Conservation (phyloP, 306 rosid genomes). For the Carpinus viminea region DNA sequence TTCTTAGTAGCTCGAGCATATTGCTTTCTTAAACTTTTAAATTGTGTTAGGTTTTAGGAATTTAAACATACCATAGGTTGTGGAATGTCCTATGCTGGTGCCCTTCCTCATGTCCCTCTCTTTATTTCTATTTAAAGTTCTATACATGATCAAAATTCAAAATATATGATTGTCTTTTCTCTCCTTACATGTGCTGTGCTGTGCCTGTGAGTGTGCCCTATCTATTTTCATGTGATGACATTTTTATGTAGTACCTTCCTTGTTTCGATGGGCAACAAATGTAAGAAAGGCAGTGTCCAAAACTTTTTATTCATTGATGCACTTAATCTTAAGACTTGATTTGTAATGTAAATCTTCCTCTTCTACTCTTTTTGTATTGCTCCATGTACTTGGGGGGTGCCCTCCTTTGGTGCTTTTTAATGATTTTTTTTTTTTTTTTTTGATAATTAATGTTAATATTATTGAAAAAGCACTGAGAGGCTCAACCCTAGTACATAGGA, state of each 20-base stretch:
- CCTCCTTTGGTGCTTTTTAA: neutral
- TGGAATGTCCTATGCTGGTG: neutral
- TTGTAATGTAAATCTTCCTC: neutral
- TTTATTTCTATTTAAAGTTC: neutral
- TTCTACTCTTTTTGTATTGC: neutral
- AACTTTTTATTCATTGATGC: neutral
- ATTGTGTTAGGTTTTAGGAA: conserved; percentile 1
- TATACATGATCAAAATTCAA: neutral
- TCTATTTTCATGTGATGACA: neutral
- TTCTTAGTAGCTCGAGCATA: neutral
- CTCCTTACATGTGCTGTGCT: neutral
- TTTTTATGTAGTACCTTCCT: neutral
- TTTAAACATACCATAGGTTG: neutral
- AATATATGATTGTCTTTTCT: neutral
- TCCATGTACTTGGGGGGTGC: neutral
- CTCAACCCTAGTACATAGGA: no score
- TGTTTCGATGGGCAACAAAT: neutral
- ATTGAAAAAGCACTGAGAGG: no score
- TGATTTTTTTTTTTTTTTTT: no score
- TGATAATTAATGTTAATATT: no score
- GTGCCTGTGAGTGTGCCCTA: neutral
- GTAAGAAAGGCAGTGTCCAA: neutral
- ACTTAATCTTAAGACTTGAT: neutral
- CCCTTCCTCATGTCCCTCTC: neutral
- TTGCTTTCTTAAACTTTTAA: neutral